A percentile compares a stretch with the other conserved stretches of the same genome.
phyloP scores from a whole-genome alignment of 192 early-diverging fungal species.

The Neocallimastix lanati region DNA sequence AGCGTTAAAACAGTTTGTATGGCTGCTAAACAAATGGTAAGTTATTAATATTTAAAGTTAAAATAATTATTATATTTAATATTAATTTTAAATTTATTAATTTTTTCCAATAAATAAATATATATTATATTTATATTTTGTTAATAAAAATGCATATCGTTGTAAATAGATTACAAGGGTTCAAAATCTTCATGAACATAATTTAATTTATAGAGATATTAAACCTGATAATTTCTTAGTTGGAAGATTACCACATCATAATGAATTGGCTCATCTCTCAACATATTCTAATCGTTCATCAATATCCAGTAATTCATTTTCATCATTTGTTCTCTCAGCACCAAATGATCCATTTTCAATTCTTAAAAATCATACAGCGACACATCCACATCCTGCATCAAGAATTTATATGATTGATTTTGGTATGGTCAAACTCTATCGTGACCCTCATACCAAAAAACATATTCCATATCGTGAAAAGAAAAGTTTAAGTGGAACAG shows the following conservation, averaged over 20 bases:
- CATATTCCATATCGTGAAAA: background rate
- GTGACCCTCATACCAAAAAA: background rate
- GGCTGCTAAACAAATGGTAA: background rate
- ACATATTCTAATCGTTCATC: background rate
- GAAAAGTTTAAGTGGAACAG: background rate
- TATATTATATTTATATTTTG: no score
- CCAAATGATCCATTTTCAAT: conserved; percentile 20
- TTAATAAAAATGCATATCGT: no score
- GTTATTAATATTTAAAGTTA: background rate
- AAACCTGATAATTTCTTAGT: conserved; percentile 1
- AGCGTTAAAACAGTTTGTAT: background rate
- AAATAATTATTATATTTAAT: no score
- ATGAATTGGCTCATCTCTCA: background rate
- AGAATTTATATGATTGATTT: conserved; percentile 80
- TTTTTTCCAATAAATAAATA: no score
- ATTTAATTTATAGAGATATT: conserved; percentile 1
- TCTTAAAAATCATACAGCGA: conserved; percentile 24
- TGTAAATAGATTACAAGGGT: conserved; percentile 30
- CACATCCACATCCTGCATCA: conserved; percentile 34
- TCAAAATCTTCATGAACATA: conserved; percentile 72
- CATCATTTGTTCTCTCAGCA: background rate
- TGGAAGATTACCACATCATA: background rate
- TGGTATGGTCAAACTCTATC: background rate
- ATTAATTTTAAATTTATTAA: no score
- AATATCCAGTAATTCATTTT: background rate